phyloP scores from a whole-genome alignment of 179 eudicot genomes.

The Corrigiola litoralis region DNA sequence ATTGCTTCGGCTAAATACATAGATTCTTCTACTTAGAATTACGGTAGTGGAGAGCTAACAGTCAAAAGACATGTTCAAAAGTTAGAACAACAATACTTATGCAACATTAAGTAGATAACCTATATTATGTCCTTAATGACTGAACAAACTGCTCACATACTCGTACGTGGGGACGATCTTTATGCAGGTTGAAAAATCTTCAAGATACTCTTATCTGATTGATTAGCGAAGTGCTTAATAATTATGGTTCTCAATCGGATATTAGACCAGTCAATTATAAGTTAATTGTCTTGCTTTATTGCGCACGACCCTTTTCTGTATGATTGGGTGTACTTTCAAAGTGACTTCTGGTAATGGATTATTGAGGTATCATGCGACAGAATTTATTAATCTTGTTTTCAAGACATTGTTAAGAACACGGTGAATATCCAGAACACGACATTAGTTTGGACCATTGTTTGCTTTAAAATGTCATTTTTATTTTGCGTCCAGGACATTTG shows the following conservation, averaged over 20 bases:
- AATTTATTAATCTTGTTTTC: no score
- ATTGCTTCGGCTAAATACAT: not conserved
- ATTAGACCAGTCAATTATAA: constrained; percentile 28
- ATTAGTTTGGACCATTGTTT: no score
- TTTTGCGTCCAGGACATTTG: no score
- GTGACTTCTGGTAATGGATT: constrained; percentile 9
- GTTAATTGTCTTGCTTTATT: constrained; percentile 1
- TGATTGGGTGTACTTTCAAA: constrained; percentile 27
- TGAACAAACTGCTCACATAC: not conserved
- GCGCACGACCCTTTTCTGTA: constrained; percentile 3
- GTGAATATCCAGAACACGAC: no score
- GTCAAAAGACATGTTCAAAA: constrained; percentile 25
- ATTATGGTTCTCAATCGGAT: constrained; percentile 15
- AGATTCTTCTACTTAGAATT: not conserved
- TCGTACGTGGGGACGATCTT: constrained; percentile 28
- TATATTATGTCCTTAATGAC: constrained; percentile 16
- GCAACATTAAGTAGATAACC: constrained; percentile 18
- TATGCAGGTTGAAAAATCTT: constrained; percentile 6
- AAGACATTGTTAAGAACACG: no score
- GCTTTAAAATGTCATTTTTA: no score
- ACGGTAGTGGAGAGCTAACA: constrained; percentile 1
- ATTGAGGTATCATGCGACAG: not conserved
- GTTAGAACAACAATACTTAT: constrained; percentile 2
- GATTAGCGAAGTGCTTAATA: constrained; percentile 14
- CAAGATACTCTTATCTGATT: constrained; percentile 7